Percentiles rank a stretch among this genome's conserved stretches.
These are phyloP conservation scores for Agastache rugosa DNA, from an alignment of 257 asterid species.

Conservation along the genomic window DNA sequence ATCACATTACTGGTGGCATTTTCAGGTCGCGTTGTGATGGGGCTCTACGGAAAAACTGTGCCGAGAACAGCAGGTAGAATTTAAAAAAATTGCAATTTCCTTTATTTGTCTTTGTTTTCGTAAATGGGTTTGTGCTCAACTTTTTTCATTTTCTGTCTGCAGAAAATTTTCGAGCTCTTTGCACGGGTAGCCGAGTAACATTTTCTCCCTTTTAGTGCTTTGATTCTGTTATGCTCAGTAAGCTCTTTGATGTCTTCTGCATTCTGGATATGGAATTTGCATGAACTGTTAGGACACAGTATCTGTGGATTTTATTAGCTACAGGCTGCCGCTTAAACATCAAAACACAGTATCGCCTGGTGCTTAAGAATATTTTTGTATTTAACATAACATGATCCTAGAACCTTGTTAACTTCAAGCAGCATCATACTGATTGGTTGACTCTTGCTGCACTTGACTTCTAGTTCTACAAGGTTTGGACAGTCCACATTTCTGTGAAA, in stretches of 20 bases:
- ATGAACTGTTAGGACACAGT: background rate
- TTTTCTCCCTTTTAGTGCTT: conserved; percentile 47
- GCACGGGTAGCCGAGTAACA: conserved; percentile 91
- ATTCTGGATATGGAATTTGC: conserved; percentile 25
- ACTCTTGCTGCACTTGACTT: background rate
- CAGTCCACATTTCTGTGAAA: background rate
- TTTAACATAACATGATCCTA: conserved; percentile 1
- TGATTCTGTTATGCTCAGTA: conserved; percentile 28
- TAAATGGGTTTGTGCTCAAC: conserved; percentile 28
- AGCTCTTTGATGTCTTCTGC: conserved; percentile 30
- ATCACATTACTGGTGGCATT: conserved; percentile 26
- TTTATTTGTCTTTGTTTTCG: conserved; percentile 4
- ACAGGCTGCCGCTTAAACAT: conserved; percentile 13
- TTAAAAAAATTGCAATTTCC: conserved; percentile 4
- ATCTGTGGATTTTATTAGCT: conserved; percentile 25
- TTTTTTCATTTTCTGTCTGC: conserved; percentile 44
- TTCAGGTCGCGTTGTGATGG: conserved; percentile 86
- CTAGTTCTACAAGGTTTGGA: conserved; percentile 14
- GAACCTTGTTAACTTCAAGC: background rate
- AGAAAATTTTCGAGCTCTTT: conserved; percentile 96
- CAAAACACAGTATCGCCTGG: background rate
- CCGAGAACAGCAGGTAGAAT: conserved; percentile 82
- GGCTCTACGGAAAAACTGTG: conserved; percentile 80
- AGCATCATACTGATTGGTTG: background rate
- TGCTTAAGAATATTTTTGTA: conserved; percentile 11